These are phyloP conservation scores for Rhodotorula sp. DNA, from an alignment of 1,284 basidiomycete genomes.

Conservation along the genomic window DNA sequence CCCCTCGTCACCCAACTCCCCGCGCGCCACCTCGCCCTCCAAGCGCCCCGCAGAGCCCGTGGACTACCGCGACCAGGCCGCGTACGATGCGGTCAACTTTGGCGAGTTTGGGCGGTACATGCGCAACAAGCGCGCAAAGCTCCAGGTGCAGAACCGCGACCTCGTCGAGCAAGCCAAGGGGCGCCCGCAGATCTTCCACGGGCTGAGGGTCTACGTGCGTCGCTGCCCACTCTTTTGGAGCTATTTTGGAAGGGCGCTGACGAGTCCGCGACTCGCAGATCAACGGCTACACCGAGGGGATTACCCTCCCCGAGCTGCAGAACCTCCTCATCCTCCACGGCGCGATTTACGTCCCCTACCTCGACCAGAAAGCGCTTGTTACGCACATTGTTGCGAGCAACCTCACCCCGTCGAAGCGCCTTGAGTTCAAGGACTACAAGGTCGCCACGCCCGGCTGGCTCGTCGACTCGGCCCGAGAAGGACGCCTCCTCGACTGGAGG, in stretches of 20 bases:
- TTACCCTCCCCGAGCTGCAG: slow-evolving; percentile 71
- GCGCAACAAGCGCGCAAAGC: slow-evolving; percentile 82
- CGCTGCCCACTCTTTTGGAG: not conserved
- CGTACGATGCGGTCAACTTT: slow-evolving; percentile 14
- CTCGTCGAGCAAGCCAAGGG: slow-evolving; percentile 40
- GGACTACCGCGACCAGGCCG: not conserved
- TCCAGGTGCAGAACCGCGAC: slow-evolving; percentile 51
- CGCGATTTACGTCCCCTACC: slow-evolving; percentile 78
- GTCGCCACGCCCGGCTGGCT: slow-evolving; percentile 88
- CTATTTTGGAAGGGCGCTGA: not conserved
- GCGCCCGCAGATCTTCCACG: slow-evolving; percentile 66
- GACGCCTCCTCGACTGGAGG: slow-evolving; percentile 73
- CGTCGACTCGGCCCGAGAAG: slow-evolving; percentile 67
- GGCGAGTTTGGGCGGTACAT: slow-evolving; percentile 61
- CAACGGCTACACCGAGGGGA: slow-evolving; percentile 79
- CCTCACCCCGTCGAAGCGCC: slow-evolving; percentile 82
- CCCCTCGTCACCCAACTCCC: not conserved
- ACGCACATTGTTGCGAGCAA: slow-evolving; percentile 89
- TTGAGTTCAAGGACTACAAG: slow-evolving; percentile 84
- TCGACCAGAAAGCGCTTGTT: slow-evolving; percentile 67
- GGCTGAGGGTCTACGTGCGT: slow-evolving; percentile 73
- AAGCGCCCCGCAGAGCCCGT: not conserved
- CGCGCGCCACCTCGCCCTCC: no score
- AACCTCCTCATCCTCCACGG: slow-evolving; percentile 79
- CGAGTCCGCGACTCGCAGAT: slow-evolving; percentile 58